A percentile compares a stretch with the other conserved stretches of the same genome.
Conservation (phyloP, 305 asterid species). For the Andrographis paniculata region DNA sequence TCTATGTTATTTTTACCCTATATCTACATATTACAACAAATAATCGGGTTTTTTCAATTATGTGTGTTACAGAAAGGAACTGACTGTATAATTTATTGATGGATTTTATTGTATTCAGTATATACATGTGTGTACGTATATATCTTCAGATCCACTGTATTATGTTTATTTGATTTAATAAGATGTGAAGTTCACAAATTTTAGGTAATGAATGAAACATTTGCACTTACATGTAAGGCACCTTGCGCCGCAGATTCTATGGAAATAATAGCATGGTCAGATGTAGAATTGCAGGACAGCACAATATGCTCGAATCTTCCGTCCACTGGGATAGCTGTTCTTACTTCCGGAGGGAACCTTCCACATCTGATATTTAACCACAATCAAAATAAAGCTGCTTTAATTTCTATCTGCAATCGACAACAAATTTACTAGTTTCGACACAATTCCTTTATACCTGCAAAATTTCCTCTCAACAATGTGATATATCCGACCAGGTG, state of each 20-base stretch:
- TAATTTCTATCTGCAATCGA: background rate
- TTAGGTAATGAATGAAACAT: background rate
- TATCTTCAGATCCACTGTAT: too few species aligned
- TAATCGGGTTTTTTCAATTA: too few species aligned
- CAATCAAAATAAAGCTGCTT: too few species aligned
- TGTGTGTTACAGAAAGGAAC: too few species aligned
- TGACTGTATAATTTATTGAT: too few species aligned
- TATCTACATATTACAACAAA: too few species aligned
- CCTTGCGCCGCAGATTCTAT: slow-evolving; percentile 73
- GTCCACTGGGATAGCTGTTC: slow-evolving; percentile 94
- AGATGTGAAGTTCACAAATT: too few species aligned
- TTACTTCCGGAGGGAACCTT: slow-evolving; percentile 85
- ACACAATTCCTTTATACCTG: slow-evolving; percentile 47
- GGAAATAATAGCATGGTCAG: slow-evolving; percentile 93
- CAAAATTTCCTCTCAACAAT: slow-evolving; percentile 84
- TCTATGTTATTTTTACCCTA: too few species aligned
- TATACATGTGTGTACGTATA: too few species aligned
- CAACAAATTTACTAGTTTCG: background rate
- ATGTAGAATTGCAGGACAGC: slow-evolving; percentile 74
- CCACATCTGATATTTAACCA: slow-evolving; percentile 52
- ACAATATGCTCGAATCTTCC: slow-evolving; percentile 96
- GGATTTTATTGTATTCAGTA: too few species aligned
- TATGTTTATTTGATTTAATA: too few species aligned
- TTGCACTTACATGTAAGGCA: slow-evolving; percentile 59
- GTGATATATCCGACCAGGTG: slow-evolving; percentile 96